Percentiles rank a stretch among this genome's conserved stretches.
phyloP scores from a whole-genome alignment of 192 early-diverging fungal genomes.

The Phlyctochytrium planicorne region DNA sequence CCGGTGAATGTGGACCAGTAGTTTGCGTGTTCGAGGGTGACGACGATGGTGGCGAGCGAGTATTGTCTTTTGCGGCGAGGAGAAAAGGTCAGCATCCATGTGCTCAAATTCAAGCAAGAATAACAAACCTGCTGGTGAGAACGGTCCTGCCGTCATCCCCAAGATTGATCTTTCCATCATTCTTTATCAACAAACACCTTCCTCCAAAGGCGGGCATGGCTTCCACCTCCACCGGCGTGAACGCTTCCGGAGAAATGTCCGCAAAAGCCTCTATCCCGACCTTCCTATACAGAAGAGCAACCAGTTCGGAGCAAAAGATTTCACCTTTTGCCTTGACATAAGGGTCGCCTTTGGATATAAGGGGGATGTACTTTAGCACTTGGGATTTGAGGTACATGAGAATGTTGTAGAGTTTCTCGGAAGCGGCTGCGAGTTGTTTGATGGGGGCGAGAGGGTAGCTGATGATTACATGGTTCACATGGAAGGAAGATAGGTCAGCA shows the following conservation, averaged over 20 bases:
- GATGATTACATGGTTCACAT: neutral
- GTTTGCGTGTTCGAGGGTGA: constrained; percentile 1
- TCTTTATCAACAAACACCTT: constrained; percentile 2
- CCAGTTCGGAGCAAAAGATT: constrained; percentile 38
- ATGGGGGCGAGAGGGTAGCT: constrained; percentile 17
- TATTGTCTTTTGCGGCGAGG: neutral
- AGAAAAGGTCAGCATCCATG: constrained; percentile 2
- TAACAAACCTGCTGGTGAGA: constrained; percentile 4
- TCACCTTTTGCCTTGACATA: constrained; percentile 11
- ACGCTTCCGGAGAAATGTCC: neutral
- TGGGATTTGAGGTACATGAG: neutral
- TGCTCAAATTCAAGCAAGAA: no score
- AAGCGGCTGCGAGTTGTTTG: constrained; percentile 6
- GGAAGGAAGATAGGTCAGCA: constrained; percentile 2
- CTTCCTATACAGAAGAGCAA: constrained; percentile 19
- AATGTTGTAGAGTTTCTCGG: neutral
- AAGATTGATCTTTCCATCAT: constrained; percentile 3
- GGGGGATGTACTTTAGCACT: neutral
- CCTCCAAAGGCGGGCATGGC: constrained; percentile 12
- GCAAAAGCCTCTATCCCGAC: constrained; percentile 27
- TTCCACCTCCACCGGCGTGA: constrained; percentile 24
- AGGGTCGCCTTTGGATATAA: neutral
- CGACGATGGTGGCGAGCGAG: neutral
- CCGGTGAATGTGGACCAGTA: neutral
- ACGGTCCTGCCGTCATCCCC: constrained; percentile 1